These are phyloP conservation scores for Umbilicaria muhlenbergii DNA, from an alignment of 495 filamentous ascomycete species.

Conservation along the genomic window DNA sequence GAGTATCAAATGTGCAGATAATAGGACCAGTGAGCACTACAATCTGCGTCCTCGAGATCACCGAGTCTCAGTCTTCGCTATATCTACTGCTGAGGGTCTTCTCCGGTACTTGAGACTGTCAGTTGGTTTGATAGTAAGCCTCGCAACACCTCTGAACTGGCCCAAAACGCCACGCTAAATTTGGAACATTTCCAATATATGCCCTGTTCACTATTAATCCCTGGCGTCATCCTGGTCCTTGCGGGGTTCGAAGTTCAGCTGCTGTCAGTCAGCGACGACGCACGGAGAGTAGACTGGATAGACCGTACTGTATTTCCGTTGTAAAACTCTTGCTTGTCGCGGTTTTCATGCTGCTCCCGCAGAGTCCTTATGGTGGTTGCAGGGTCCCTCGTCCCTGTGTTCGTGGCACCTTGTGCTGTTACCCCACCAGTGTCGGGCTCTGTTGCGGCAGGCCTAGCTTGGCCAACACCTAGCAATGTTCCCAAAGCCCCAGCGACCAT, in stretches of 20 bases:
- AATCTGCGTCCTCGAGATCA: no score
- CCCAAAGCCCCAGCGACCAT: conserved; percentile 35
- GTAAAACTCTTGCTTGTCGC: conserved; percentile 52
- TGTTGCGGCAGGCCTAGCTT: conserved; percentile 7
- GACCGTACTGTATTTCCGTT: conserved; percentile 75
- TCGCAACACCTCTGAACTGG: no score
- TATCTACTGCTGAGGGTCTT: no score
- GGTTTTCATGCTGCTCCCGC: conserved; percentile 33
- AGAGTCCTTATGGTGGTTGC: conserved; percentile 38
- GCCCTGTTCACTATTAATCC: conserved; percentile 3
- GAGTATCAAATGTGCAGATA: no score
- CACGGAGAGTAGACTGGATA: not conserved
- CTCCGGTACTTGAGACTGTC: no score
- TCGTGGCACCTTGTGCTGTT: not conserved
- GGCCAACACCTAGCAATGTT: conserved; percentile 37
- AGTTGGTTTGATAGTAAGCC: no score
- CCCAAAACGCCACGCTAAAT: conserved; percentile 3
- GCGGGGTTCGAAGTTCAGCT: conserved; percentile 66
- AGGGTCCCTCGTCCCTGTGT: conserved; percentile 10
- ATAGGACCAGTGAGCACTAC: no score
- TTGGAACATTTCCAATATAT: not conserved
- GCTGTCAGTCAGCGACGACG: not conserved
- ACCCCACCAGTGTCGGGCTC: conserved; percentile 1
- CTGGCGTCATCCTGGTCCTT: conserved; percentile 37
- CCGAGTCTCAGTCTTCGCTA: no score